phyloP scores from a whole-genome alignment of 2,329 filamentous ascomycete species.

The Pseudogymnoascus sp. region DNA sequence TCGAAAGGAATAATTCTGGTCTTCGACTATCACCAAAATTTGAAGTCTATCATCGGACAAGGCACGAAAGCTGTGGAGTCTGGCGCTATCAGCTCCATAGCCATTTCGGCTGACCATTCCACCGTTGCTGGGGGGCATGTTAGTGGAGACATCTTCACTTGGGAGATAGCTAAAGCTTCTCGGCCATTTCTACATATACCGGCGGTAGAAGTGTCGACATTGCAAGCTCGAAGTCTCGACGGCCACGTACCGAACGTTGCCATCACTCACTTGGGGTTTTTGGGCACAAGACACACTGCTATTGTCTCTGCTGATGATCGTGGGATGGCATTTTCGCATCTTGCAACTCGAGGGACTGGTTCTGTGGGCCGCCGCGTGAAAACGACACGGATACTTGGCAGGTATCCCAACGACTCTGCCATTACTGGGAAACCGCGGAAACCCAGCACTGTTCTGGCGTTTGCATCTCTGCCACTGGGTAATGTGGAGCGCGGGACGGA shows the following conservation, averaged over 20 bases:
- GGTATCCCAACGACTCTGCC: slow-evolving; percentile 69
- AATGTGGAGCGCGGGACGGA: slow-evolving; percentile 89
- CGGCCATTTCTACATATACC: slow-evolving; percentile 84
- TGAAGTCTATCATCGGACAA: slow-evolving; percentile 89
- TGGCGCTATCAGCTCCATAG: slow-evolving; percentile 77
- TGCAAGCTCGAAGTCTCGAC: slow-evolving; percentile 63
- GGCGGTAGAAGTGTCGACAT: slow-evolving; percentile 61
- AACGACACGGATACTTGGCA: slow-evolving; percentile 81
- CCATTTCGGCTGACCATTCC: slow-evolving; percentile 88
- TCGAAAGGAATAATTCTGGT: slow-evolving; percentile 90
- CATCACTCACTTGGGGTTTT: slow-evolving; percentile 86
- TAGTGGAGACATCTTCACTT: slow-evolving; percentile 89
- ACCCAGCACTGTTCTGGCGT: slow-evolving; percentile 90
- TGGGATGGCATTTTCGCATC: slow-evolving; percentile 97
- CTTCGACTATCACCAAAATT: slow-evolving; percentile 94
- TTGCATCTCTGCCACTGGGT: slow-evolving; percentile 84
- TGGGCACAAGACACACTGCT: slow-evolving; percentile 88
- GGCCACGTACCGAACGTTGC: slow-evolving; percentile 74
- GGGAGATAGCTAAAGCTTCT: slow-evolving; percentile 80
- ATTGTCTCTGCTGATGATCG: slow-evolving; percentile 89
- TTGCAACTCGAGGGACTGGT: slow-evolving; percentile 86
- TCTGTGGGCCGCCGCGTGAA: slow-evolving; percentile 79
- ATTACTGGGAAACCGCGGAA: slow-evolving; percentile 64
- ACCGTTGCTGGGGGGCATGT: slow-evolving; percentile 87
- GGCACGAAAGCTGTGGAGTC: slow-evolving; percentile 93